phyloP scores from a whole-genome alignment of 2,329 filamentous ascomycete species.

The Claviceps purpurea region DNA sequence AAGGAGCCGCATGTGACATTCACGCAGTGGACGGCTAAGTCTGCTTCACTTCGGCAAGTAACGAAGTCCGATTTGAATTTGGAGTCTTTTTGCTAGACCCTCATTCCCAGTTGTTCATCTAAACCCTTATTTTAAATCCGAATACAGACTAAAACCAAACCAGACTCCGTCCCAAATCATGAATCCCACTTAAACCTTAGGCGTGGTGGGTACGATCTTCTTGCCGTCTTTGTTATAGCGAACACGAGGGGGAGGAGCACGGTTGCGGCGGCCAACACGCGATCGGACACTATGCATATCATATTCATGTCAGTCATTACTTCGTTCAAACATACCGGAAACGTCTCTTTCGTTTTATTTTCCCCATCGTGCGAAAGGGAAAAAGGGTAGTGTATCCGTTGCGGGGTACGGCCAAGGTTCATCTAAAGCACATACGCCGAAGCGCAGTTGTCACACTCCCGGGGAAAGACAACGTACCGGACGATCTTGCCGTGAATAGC shows the following conservation, averaged over 20 bases:
- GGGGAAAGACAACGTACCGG: slow-evolving; percentile 64
- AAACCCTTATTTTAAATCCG: slow-evolving; percentile 18
- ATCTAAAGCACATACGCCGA: slow-evolving; percentile 38
- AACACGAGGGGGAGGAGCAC: slow-evolving; percentile 91
- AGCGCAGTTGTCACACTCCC: slow-evolving; percentile 46
- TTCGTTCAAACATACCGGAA: slow-evolving; percentile 16
- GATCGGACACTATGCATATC: slow-evolving; percentile 73
- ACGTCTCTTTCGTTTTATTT: too few relatives aligned
- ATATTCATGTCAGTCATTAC: slow-evolving; percentile 7
- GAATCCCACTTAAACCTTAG: slow-evolving; percentile 24
- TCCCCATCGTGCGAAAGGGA: neutral
- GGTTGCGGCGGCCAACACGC: slow-evolving; percentile 93
- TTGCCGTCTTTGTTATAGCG: slow-evolving; percentile 99
- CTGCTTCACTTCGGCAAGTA: slow-evolving; percentile 6
- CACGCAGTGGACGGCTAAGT: neutral
- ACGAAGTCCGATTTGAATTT: slow-evolving; percentile 13
- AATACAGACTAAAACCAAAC: slow-evolving; percentile 24
- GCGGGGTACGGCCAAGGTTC: slow-evolving; percentile 44
- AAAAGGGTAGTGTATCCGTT: slow-evolving; percentile 20
- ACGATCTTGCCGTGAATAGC: slow-evolving; percentile 99
- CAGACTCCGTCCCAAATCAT: slow-evolving; percentile 24
- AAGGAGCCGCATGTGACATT: neutral
- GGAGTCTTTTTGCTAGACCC: slow-evolving; percentile 10
- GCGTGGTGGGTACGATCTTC: slow-evolving; percentile 78
- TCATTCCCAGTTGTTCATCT: slow-evolving; percentile 22